Percentiles rank a stretch among this genome's conserved stretches.
Conservation (phyloP, 2,329 filamentous ascomycete species). For the Stemphylium lycopersici region DNA sequence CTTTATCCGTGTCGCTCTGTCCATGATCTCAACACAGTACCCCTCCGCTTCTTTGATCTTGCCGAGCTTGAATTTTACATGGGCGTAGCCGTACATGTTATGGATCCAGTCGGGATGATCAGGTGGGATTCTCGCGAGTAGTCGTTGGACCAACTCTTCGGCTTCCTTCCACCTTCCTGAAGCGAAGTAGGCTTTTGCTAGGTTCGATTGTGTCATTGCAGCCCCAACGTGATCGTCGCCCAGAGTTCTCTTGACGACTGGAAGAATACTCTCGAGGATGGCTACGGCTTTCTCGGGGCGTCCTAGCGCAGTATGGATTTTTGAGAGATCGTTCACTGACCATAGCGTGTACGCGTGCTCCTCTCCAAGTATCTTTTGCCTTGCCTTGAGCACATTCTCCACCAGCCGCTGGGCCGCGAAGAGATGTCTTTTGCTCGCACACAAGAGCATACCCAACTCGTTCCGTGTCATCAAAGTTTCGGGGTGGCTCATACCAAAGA, state of each 20-base stretch:
- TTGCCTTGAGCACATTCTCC: slow-evolving; percentile 23
- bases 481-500: slow-evolving; percentile 24
- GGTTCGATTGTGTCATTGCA: background rate
- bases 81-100: background rate
- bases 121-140: background rate
- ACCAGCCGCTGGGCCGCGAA: slow-evolving; percentile 10
- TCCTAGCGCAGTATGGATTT: background rate
- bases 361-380: slow-evolving; percentile 27
- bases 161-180: background rate
- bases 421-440: slow-evolving; percentile 18
- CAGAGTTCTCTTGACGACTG: background rate
- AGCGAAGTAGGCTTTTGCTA: background rate
- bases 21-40: background rate
- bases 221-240: background rate
- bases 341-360: slow-evolving; percentile 39
- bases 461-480: slow-evolving; percentile 29
- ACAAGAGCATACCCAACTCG: slow-evolving; percentile 25
- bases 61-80: background rate
- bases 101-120: background rate
- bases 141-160: background rate
- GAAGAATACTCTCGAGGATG: background rate
- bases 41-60: background rate
- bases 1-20: background rate
- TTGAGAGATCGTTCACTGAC: slow-evolving; percentile 37
- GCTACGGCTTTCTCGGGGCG: background rate